A percentile compares a stretch with the other conserved stretches of the same genome.
Evolutionary conservation across 2,329 filamentous ascomycete species (phyloP).

Genomic region (Penicillium verrucosum): DNA sequence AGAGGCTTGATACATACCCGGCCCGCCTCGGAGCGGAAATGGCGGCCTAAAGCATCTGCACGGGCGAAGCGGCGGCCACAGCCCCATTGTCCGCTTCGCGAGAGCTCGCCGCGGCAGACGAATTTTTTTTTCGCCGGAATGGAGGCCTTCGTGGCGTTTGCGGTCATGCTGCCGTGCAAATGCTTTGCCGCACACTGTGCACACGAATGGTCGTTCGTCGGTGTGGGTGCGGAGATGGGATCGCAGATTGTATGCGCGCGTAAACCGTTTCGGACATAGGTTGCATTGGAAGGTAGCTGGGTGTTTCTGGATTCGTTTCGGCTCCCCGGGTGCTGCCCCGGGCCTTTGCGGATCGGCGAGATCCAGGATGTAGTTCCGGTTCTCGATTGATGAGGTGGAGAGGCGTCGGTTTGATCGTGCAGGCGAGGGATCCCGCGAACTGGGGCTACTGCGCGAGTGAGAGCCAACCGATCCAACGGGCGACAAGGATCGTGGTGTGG

Average conservation of each 20-base stretch:
- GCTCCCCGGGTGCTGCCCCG: conserved; percentile 57
- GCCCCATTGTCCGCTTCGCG: conserved; percentile 80
- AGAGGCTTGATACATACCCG: conserved; percentile 96
- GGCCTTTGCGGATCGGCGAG: conserved; percentile 85
- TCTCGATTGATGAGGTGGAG: conserved; percentile 50
- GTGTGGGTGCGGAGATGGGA: conserved; percentile 96
- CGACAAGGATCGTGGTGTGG: conserved; percentile 44
- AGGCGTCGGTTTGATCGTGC: conserved; percentile 43
- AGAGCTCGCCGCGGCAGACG: conserved; percentile 88
- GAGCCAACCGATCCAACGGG: conserved; percentile 36
- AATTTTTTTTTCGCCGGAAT: conserved; percentile 98
- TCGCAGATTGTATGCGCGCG: conserved; percentile 90
- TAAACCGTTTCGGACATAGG: conserved; percentile 93
- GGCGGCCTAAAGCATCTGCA: conserved; percentile 87
- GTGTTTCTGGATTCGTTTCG: conserved; percentile 91
- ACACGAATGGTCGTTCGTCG: conserved; percentile 94
- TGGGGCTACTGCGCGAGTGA: conserved; percentile 39
- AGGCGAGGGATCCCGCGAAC: conserved; percentile 46
- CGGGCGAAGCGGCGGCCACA: conserved; percentile 91
- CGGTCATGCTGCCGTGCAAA: conserved; percentile 97
- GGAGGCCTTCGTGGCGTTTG: conserved; percentile 92
- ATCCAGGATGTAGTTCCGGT: conserved; percentile 78
- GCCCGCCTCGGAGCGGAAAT: conserved; percentile 93
- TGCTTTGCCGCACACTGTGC: conserved; percentile 93
- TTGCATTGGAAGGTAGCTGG: conserved; percentile 95